Evolutionary conservation across 257 asterid species (phyloP), one percentile per base, ranked within the genome.

Genomic region (Penstemon davidsonii): DNA sequence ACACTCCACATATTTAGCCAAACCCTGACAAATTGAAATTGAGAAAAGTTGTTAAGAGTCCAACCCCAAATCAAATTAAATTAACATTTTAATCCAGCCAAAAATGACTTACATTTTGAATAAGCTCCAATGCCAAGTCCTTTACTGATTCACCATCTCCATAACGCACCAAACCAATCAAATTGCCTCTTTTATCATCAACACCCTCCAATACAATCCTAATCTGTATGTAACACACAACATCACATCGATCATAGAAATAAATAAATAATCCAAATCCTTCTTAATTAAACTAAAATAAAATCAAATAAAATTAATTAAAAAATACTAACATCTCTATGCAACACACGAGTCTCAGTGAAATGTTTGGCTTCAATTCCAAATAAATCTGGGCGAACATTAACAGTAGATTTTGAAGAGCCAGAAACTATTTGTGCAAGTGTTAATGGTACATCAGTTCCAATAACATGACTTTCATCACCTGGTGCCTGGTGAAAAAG

Each of bases 361-460:
- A 88, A 94, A 81, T 91, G 99, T 78, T 94, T 94, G 68, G 99
- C 96, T 81, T 94, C 99, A 76, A 83, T 88, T 55, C 96, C 99
- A 73, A 76, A 94, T 39, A 95, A 87, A 75, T 94, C 99, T 42
- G 95, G 88, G 8, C 89, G 79, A 78, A 80, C 95, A 75, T 91
- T 97, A 66, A 74, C 81, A 59, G 73, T 60, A 50, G 92, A 64
- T 57, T 80, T 81, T 39, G 95, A 76, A 42, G 93, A 76, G 63
- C 91, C 86, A 62, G 96, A 95, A 65, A 94, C 76, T 73, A 91
- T 87, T 81, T 88, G 97, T 33, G 97, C 99, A 60, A 97, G 85
- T 67, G 99, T 91, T 45, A 89, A 79, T 18, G 96, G 90, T 49
- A 82, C 91, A 73, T 77, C 86, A 64, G 86, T 40, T 62, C 67